Evolutionary conservation across 129 eudicot genomes (phyloP).

Genomic region (Lactuca saligna): DNA sequence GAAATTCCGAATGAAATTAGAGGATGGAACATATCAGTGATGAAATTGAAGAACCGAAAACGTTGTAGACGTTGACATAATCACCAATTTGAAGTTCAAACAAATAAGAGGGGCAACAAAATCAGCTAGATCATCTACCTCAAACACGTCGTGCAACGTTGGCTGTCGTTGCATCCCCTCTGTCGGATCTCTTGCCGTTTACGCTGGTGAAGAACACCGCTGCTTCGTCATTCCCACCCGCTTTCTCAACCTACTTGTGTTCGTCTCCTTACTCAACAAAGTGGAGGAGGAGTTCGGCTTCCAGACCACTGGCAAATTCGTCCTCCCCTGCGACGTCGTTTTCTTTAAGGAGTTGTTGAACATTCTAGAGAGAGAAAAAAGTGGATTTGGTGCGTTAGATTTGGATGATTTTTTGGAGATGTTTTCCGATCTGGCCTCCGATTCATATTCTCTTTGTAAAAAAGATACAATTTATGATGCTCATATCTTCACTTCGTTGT

Average conservation of each 20-base stretch:
- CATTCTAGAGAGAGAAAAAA: slow-evolving; percentile 38
- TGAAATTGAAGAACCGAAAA: too few relatives aligned
- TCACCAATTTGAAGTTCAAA: too few relatives aligned
- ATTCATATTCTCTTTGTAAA: slow-evolving; percentile 21
- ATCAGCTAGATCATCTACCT: slow-evolving; percentile 51
- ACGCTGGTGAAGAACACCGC: slow-evolving; percentile 46
- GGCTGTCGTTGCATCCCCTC: slow-evolving; percentile 45
- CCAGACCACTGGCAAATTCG: slow-evolving; percentile 45
- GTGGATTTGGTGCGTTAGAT: slow-evolving; percentile 29
- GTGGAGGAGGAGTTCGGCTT: slow-evolving; percentile 67
- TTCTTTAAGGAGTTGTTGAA: slow-evolving; percentile 31
- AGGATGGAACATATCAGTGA: too few relatives aligned
- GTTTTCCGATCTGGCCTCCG: slow-evolving; percentile 29
- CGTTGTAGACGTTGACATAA: too few relatives aligned
- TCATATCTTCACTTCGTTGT: slow-evolving; percentile 29
- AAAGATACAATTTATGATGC: neutral
- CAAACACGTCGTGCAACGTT: slow-evolving; percentile 46
- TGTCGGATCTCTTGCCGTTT: slow-evolving; percentile 45
- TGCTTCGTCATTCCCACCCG: slow-evolving; percentile 65
- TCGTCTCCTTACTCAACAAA: slow-evolving; percentile 45
- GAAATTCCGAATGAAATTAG: too few relatives aligned
- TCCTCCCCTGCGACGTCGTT: slow-evolving; percentile 47
- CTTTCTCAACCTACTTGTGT: slow-evolving; percentile 54
- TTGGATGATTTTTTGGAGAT: slow-evolving; percentile 34
- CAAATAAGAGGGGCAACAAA: slow-evolving; percentile 41